phyloP scores from a whole-genome alignment of 2,329 filamentous ascomycete genomes.

The Talaromyces sp. region DNA sequence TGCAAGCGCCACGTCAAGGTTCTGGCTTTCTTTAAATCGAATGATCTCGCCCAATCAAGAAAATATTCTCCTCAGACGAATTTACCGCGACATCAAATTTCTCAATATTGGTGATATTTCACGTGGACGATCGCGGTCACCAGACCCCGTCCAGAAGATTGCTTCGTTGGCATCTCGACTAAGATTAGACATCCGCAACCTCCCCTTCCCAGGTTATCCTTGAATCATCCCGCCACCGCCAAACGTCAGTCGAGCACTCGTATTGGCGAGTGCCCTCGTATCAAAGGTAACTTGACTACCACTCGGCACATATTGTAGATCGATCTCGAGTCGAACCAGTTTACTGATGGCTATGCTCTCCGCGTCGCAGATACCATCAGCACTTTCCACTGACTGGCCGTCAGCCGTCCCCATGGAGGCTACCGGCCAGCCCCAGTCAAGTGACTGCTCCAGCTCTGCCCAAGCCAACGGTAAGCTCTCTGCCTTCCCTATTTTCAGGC shows the following conservation, averaged over 20 bases:
- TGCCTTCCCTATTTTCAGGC: not conserved
- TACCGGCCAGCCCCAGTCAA: constrained; percentile 12
- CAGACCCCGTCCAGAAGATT: constrained; percentile 15
- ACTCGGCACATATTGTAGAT: constrained; percentile 1
- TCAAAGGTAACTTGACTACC: not conserved
- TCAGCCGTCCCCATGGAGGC: constrained; percentile 9
- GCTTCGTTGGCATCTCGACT: constrained; percentile 18
- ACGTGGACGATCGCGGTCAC: constrained; percentile 7
- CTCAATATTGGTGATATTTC: constrained; percentile 7
- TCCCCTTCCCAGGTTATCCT: not conserved
- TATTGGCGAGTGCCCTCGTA: not conserved
- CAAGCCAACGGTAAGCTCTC: constrained; percentile 7
- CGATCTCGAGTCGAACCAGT: not conserved
- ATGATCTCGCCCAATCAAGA: not conserved
- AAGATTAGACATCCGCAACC: constrained; percentile 1
- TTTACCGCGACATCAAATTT: not conserved
- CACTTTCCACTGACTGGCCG: constrained; percentile 3
- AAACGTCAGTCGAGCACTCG: not conserved
- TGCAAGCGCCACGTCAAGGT: not conserved
- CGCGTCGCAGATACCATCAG: constrained; percentile 2
- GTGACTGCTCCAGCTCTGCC: constrained; percentile 12
- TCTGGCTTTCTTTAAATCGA: not conserved
- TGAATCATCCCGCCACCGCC: not conserved
- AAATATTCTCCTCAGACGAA: not conserved
- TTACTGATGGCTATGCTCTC: constrained; percentile 3